phyloP scores from a whole-genome alignment of 192 early-diverging fungal genomes.

The Mortierella claussenii region DNA sequence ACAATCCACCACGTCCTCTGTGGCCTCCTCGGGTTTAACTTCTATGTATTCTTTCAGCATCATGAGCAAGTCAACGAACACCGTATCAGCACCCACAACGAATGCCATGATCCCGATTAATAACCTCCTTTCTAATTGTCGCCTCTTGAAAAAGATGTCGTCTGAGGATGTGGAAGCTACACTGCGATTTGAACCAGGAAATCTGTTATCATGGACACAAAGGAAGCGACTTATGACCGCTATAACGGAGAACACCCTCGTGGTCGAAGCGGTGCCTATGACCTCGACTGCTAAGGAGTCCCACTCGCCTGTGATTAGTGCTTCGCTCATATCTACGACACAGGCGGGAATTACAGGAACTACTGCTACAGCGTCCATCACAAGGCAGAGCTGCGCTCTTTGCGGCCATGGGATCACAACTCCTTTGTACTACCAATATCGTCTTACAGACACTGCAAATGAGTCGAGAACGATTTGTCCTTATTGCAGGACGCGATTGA shows the following conservation, averaged over 20 bases:
- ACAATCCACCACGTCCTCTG: conserved; percentile 12
- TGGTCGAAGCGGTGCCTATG: conserved; percentile 38
- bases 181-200: conserved; percentile 42
- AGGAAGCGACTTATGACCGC: conserved; percentile 51
- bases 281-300: conserved; percentile 1
- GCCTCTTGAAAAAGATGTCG: conserved; percentile 49
- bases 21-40: conserved; percentile 12
- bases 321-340: neutral
- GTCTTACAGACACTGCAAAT: conserved; percentile 34
- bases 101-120: conserved; percentile 41
- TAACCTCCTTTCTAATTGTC: conserved; percentile 38
- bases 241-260: conserved; percentile 48
- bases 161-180: conserved; percentile 54
- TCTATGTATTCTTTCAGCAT: conserved; percentile 45
- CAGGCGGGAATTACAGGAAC: neutral
- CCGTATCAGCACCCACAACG: conserved; percentile 5
- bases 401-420: conserved; percentile 40
- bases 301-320: neutral
- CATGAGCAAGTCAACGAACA: conserved; percentile 18
- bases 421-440: conserved; percentile 45
- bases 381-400: conserved; percentile 42
- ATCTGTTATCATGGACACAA: conserved; percentile 47
- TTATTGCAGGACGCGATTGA: conserved; percentile 42
- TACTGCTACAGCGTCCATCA: neutral
- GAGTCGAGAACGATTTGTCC: conserved; percentile 48